Base-by-base conservation (phyloP, 2,329 filamentous ascomycete genomes). In the Penicillium sclerotigenum region DNA sequence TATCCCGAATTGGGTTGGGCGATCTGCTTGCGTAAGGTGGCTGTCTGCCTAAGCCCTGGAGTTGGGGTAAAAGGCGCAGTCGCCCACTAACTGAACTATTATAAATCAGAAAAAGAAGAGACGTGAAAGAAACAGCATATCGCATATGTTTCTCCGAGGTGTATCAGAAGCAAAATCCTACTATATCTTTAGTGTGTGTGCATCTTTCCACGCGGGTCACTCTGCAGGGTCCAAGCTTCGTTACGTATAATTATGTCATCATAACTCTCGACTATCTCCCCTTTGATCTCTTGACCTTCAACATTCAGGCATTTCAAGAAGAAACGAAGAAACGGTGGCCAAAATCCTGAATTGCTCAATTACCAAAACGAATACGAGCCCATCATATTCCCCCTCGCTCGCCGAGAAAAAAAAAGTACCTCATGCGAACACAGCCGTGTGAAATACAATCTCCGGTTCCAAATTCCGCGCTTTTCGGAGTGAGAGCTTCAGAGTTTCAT, bases 201-300 rank as follows among this genome's bases (percentile, higher is more conserved):
- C 24, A 46, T 57, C 52, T 59, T 52, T 46, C 40, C 43, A 51
- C 42, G 50, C 57, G 47, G 47, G 43, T 58, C 55, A 45, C 49
- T 57, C 54, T 56, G 52, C 59, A 56, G 41, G 56, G 58, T 54
- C 59, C 51, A 60, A 59, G 56, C 57, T 54, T 50, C 41, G 45
- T 60, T 57, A 58, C 59, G 59, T 63, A 56, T 45, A 65, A 66
- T 68, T 68, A 68, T 68, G 65, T 68, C 65, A 68, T 68, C 64
- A 57, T 45, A 38, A 41, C 51, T 16, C 28, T 56, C 42, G 13
- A 46, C 47, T 18, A 26, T 58, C 47, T 49, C 51, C 51, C 36
- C 47, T 48, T 57, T 52, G 43, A 43, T 52, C 50, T 56, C 53
- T 50, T 50, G 46, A 54, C 46, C 29, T 36, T 36, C 37, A 50